Evolutionary conservation across 805 yeast genomes (phyloP), one percentile per base, ranked within the genome.

Genomic region (Starmerella floris): DNA sequence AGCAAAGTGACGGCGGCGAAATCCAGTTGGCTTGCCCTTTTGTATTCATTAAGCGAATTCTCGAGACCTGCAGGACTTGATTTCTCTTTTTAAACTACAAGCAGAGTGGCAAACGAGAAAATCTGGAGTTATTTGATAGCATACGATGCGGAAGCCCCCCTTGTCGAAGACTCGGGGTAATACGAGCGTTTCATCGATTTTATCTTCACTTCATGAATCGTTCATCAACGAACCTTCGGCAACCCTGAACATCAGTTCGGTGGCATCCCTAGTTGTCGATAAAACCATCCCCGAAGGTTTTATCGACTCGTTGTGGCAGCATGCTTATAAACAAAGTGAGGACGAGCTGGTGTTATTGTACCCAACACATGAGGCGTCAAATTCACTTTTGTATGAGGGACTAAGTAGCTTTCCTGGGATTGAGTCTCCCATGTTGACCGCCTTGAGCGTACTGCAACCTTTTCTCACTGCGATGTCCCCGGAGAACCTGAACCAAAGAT

Each of bases 381-480:
- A 56, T 1, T 57, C 64, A 13, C 53, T 60, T 21, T 54, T 62
- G 34, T 35, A 50, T 20, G 51, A 58, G 2, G 53, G 58, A 6
- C 46, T 63, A 16, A 48, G 56, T 5, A 46, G 52, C 27, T 58
- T 65, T 40, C 69, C 68, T 10, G 58, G 58, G 34, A 44, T 60
- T 10, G 58, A 61, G 37, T 50, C 61, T 13, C 56, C 55, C 13
- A 58, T 64, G 16, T 48, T 57, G 5, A 54, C 58, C 11, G 65
- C 64, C 4, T 52, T 64, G 42, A 53, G 57, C 22, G 66, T 59
- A 5, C 36, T 64, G 17, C 45, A 57, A 39, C 67, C 69, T 17
- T 64, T 64, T 43, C 38, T 65, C 39, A 57, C 66, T 4, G 60
- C 61, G 2, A 52, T 58, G 46, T 58, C 65, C 2, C 65, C 64